Base-by-base conservation (phyloP, 768 basidiomycete species). In the Fibroporia radiculosa region DNA sequence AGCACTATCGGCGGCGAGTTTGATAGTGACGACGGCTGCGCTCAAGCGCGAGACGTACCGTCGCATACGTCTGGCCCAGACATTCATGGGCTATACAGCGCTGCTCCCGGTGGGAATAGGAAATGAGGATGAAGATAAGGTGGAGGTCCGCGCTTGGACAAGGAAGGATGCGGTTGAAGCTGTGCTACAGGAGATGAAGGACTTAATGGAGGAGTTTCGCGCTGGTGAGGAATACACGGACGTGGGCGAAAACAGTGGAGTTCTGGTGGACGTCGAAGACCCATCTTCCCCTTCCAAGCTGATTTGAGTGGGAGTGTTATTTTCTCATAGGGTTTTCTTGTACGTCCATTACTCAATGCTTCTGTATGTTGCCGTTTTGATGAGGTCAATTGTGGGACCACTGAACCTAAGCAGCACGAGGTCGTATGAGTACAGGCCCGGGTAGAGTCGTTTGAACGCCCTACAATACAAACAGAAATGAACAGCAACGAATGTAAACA, bases 41-140 rank as follows among this genome's bases (percentile, higher is more conserved):
- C 72, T 87, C 1, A 65, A 77, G n/a, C 67, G 65, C 27, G 70
- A 65, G 27, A 84, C 82, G 12, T 82, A 81, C 54, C 67, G 67
- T 26, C 66, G 82, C 23, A 74, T 87, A 20, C 68, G 84, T 16
- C 58, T 72, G 2, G 78, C 82, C 19, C 84, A 85, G 61, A 66
- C 65, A 11, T 71, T 67, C 42, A 71, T 84, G 70, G 83, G 84
- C 2, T 86, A 84, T 58, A 67, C 72, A 13, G 58, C 65, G 3
- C 59, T 84, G 23, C 62, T 85, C 6, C 78, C 80, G 10, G 49
- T 75, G 35, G 54, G 48, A 19, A 53, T 52, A 16, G 47, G 51
- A 6, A 42, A 48, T 2, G 48, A 49, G 27, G 45, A 37, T 19
- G 52, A 54, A 34, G 27, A 48, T 13, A 63, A 62, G 47, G 47